A percentile compares a stretch with the other conserved stretches of the same genome.
Evolutionary conservation across 2,329 filamentous ascomycete genomes (phyloP).

Genomic region (Aspergillus clavatus): DNA sequence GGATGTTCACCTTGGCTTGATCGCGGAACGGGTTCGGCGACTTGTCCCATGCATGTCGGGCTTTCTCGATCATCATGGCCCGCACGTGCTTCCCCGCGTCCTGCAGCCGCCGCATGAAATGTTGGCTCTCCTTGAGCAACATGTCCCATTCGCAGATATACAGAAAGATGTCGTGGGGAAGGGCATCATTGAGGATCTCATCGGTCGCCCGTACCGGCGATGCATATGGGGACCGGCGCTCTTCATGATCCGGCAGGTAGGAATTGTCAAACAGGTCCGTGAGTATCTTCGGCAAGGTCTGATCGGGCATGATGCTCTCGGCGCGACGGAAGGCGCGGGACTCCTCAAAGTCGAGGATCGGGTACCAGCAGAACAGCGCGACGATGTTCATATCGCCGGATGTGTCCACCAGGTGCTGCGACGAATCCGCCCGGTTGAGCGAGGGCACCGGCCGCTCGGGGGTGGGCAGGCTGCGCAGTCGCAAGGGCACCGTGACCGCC

Average conservation of each 20-base stretch:
- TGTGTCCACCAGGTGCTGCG: constrained; percentile 33
- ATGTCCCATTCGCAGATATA: constrained; percentile 65
- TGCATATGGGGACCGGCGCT: constrained; percentile 55
- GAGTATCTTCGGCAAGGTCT: constrained; percentile 45
- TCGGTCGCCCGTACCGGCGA: constrained; percentile 54
- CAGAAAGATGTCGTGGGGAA: constrained; percentile 58
- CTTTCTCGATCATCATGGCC: constrained; percentile 43
- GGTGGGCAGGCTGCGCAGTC: constrained; percentile 44
- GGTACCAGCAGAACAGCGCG: constrained; percentile 59
- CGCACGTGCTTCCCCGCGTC: constrained; percentile 42
- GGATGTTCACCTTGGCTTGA: constrained; percentile 37
- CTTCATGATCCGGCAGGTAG: constrained; percentile 43
- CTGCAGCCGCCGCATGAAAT: constrained; percentile 40
- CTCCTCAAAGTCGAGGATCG: constrained; percentile 57
- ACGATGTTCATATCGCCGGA: constrained; percentile 47
- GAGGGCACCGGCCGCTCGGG: constrained; percentile 21
- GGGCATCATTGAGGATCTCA: constrained; percentile 47
- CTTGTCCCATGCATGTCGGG: constrained; percentile 48
- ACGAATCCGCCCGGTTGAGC: constrained; percentile 29
- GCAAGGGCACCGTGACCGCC: constrained; percentile 57
- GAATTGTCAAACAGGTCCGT: constrained; percentile 47
- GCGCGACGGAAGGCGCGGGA: constrained; percentile 56
- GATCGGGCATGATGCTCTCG: constrained; percentile 50
- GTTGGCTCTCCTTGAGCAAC: constrained; percentile 56
- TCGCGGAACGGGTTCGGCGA: constrained; percentile 45